A percentile compares a stretch with the other conserved stretches of the same genome.
Conservation (phyloP, 2,329 filamentous ascomycete species). For the Fusarium dimerum region DNA sequence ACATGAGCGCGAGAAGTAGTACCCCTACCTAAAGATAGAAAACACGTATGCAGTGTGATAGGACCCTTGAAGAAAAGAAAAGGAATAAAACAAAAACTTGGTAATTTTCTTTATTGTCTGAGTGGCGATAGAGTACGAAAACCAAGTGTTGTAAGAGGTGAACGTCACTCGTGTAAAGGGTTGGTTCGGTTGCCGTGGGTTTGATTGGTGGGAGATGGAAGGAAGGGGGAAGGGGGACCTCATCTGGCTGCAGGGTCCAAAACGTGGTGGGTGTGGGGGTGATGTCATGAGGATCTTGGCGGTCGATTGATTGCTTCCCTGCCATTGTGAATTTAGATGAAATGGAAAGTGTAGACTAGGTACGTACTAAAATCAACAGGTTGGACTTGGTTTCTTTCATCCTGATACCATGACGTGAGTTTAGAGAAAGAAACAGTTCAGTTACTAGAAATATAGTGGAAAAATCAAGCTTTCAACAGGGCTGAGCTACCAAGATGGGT, state of each 20-base stretch:
- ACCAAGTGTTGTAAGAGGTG: neutral
- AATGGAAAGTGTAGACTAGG: neutral
- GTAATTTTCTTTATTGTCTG: neutral
- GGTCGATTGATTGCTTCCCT: neutral
- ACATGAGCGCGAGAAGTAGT: neutral
- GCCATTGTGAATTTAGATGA: neutral
- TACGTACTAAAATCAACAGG: no score
- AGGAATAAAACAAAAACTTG: neutral
- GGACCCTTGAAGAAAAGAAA: constrained; percentile 5
- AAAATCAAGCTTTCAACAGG: no score
- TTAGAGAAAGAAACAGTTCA: no score
- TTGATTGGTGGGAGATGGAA: neutral
- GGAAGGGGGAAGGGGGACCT: neutral
- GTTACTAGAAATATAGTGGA: no score
- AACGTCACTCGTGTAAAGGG: constrained; percentile 21
- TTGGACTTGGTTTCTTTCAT: no score
- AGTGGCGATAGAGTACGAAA: neutral
- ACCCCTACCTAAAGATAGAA: neutral
- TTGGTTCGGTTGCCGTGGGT: constrained; percentile 16
- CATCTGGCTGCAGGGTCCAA: constrained; percentile 21
- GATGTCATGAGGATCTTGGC: constrained; percentile 25
- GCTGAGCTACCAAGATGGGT: no score
- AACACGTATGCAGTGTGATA: neutral
- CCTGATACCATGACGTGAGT: no score
- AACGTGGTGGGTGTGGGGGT: constrained; percentile 12